Percentiles rank a stretch among this genome's conserved stretches.
Conservation (phyloP, 176 grass and related monocot genomes). For the Oryza rufipogon region DNA sequence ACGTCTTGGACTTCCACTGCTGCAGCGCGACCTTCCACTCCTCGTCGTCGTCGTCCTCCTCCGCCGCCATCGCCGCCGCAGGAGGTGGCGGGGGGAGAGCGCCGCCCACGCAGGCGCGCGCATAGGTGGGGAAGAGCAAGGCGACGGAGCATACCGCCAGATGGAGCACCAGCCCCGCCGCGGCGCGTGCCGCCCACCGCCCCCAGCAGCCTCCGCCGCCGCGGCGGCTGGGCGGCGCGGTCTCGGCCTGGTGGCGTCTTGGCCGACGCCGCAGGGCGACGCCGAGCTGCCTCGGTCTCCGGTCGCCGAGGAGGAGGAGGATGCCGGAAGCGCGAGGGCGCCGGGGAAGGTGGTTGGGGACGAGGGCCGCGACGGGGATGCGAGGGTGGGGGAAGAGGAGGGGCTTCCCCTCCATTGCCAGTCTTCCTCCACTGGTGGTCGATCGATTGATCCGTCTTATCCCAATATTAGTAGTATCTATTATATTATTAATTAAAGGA, state of each 20-base stretch:
- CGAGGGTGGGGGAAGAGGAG: no score
- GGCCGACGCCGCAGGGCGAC: constrained; percentile 17
- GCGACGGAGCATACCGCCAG: constrained; percentile 48
- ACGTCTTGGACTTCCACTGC: constrained; percentile 82
- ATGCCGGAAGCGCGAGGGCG: constrained; percentile 26
- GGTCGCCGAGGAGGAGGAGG: constrained; percentile 20
- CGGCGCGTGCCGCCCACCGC: constrained; percentile 35
- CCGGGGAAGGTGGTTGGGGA: background rate
- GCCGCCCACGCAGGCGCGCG: constrained; percentile 39
- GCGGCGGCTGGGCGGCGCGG: background rate
- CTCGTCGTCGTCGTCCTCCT: constrained; percentile 49
- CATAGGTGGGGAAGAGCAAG: constrained; percentile 43
- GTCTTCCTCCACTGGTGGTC: background rate
- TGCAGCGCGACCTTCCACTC: constrained; percentile 71
- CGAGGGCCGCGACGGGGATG: no score
- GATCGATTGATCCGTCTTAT: constrained; percentile 15
- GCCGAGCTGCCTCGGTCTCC: constrained; percentile 22
- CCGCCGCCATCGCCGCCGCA: background rate
- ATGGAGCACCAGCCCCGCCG: constrained; percentile 51
- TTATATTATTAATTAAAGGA: no score
- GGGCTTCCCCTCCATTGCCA: constrained; percentile 46
- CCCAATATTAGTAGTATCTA: background rate
- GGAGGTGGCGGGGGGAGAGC: constrained; percentile 32
- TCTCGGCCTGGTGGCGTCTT: background rate
- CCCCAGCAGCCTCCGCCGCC: constrained; percentile 3